phyloP scores from a whole-genome alignment of 2,329 filamentous ascomycete genomes.

The Diaporthe longicolla region DNA sequence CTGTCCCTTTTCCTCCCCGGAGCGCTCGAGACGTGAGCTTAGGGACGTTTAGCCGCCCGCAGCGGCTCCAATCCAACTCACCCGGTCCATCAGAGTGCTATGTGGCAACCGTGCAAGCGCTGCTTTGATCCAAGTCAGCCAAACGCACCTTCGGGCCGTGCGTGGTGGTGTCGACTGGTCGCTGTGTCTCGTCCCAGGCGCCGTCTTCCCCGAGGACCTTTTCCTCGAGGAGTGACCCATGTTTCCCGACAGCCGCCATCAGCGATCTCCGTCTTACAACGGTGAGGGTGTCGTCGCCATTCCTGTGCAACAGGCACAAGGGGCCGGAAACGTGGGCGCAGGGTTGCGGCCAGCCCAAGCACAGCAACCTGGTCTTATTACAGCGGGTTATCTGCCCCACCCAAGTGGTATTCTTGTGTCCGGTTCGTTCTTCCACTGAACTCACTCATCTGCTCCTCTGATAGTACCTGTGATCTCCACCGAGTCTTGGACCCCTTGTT shows the following conservation, averaged over 20 bases:
- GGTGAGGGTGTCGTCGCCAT: background rate
- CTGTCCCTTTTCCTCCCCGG: too few species aligned
- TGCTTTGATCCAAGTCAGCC: background rate
- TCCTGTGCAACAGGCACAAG: background rate
- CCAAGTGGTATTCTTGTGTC: constrained; percentile 1
- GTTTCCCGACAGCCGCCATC: background rate
- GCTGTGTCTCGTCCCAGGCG: background rate
- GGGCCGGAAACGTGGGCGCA: constrained; percentile 24
- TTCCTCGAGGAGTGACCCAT: background rate
- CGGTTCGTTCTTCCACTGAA: background rate
- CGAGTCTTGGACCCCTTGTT: background rate
- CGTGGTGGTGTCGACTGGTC: background rate
- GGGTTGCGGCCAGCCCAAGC: background rate
- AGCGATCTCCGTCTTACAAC: background rate
- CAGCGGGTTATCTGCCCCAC: background rate
- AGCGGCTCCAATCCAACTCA: too few species aligned
- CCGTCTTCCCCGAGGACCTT: background rate
- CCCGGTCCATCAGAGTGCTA: too few species aligned
- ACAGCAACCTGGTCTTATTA: background rate
- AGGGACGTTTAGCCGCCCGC: background rate
- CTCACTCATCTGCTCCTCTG: background rate
- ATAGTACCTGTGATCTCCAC: background rate
- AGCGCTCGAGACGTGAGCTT: background rate
- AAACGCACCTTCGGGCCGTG: background rate
- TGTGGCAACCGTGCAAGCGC: background rate